Base-by-base conservation (phyloP, 768 basidiomycete genomes). In the Pleurotus citrinopileatus region DNA sequence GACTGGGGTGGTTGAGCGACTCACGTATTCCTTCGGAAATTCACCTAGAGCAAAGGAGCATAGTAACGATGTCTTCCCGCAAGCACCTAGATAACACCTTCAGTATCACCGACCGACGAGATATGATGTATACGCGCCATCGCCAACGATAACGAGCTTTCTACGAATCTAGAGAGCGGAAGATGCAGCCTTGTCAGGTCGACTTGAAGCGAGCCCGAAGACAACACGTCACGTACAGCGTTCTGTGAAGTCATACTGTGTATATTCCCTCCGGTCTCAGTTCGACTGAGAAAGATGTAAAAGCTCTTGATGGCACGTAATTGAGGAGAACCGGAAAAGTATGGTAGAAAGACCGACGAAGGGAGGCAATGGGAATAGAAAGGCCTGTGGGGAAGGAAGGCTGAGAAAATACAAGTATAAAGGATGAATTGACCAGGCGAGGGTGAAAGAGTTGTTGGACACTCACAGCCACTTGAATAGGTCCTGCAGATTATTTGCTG, bases 61-160 rank as follows among this genome's bases (percentile, higher is more conserved):
- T 28, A 96, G 71, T 42, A 96, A 72, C 46, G 90, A 93, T 17
- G 94, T 94, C 80, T 99, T 99, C 64, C 97, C 96, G 64, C 94
- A 97, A 58, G 96, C 96, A 75, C 90, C 89, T 91, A 63, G n/a
- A 51, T 34, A 37, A 25, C 48, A 3, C 34, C 48, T 51, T 66
- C 52, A 70, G 67, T 54, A 55, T 53, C 28, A 34, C 53, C 46
- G 50, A 32, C 52, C 42, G 42, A 54, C 40, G 56, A 44, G 56
- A 54, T 43, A 53, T 29, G 54, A 60, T 38, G 43, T 57, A 54
- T 61, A 78, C 85, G 67, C 77, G 77, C 96, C 96, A 73, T 99
- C 96, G 61, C 96, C 96, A 58, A 98, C 94, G 67, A 94, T 94
- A 72, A 96, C 94, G 55, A 98, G 78, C 75, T 98, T 98, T 64